Evolutionary conservation across 1,284 basidiomycete genomes (phyloP).

Genomic region (Puccinia polysora): DNA sequence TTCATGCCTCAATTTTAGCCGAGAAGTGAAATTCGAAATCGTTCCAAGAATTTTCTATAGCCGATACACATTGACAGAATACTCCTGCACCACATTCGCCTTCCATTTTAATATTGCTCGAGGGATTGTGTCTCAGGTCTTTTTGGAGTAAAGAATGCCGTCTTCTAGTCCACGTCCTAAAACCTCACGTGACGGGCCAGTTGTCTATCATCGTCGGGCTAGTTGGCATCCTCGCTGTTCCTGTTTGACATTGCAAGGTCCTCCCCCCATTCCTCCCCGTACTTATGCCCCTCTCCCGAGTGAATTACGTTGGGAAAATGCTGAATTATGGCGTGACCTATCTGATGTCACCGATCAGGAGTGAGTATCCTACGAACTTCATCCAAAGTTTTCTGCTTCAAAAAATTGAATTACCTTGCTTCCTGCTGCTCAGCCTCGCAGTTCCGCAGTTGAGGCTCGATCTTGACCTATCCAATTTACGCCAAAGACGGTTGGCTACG

Average conservation of each 20-base stretch:
- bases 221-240: neutral
- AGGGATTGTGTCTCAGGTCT: too few relatives aligned
- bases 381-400: neutral
- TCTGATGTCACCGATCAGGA: neutral
- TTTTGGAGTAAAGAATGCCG: neutral
- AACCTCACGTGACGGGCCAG: neutral
- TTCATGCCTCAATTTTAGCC: too few relatives aligned
- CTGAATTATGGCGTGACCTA: neutral
- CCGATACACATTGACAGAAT: too few relatives aligned
- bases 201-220: neutral
- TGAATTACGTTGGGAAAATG: neutral
- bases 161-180: neutral
- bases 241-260: too few relatives aligned
- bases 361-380: neutral
- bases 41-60: too few relatives aligned
- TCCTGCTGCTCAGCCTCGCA: too few relatives aligned
- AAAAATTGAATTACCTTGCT: too few relatives aligned
- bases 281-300: conserved; percentile 13
- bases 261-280: conserved; percentile 12
- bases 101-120: too few relatives aligned
- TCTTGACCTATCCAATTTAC: conserved; percentile 2
- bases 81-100: too few relatives aligned
- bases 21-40: too few relatives aligned
- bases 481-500: conserved; percentile 11
- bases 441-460: neutral